Percentiles rank a stretch among this genome's conserved stretches.
phyloP scores from a whole-genome alignment of 2,329 filamentous ascomycete species.

The Thielaviopsis ethacetica region DNA sequence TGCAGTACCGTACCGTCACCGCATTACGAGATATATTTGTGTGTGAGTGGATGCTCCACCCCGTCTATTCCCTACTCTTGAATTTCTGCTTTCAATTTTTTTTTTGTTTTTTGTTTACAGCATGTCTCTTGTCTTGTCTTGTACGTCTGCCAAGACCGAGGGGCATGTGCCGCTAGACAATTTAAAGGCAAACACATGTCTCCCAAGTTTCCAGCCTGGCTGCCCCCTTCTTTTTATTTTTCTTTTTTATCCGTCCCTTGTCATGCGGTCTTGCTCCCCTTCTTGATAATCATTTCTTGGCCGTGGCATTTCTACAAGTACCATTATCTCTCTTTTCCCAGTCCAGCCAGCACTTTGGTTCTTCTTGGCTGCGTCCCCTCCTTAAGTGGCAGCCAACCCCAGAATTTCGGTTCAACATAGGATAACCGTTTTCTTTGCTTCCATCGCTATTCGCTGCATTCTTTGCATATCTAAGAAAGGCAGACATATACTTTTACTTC shows the following conservation, averaged over 20 bases:
- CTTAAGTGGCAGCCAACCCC: not conserved
- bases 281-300: not conserved
- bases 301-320: not conserved
- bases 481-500: not conserved
- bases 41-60: not conserved
- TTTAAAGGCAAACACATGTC: slow-evolving; percentile 2
- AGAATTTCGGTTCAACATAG: not conserved
- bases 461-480: not conserved
- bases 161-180: not conserved
- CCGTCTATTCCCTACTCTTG: not conserved
- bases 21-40: not conserved
- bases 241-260: not conserved
- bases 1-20: not conserved
- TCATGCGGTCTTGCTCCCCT: not conserved
- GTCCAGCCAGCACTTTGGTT: not conserved
- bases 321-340: not conserved
- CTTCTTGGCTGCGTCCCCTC: not conserved
- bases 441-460: not conserved
- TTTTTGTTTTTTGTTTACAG: not conserved
- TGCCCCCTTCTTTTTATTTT: not conserved
- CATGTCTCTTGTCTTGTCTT: not conserved
- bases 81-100: not conserved
- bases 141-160: slow-evolving; percentile 1
- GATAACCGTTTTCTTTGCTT: not conserved
- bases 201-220: not conserved